Conservation (phyloP, 169 alveolate genomes). For the Plasmodium reichenowi region DNA sequence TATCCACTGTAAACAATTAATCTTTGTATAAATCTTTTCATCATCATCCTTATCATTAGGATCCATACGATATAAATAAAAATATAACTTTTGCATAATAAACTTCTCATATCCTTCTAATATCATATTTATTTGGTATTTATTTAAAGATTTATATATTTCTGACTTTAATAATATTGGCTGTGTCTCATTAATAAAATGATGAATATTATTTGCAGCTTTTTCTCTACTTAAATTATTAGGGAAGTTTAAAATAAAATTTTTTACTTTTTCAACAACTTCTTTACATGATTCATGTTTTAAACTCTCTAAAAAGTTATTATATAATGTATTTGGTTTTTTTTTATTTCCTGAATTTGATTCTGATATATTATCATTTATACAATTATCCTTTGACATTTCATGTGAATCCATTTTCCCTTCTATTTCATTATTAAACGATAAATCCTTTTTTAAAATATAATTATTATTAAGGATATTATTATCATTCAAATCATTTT, state of each 20-base stretch:
- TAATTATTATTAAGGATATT: not conserved
- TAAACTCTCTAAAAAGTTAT: slow-evolving; percentile 83
- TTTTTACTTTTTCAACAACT: slow-evolving; percentile 82
- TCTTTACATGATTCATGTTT: slow-evolving; percentile 86
- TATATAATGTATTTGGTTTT: slow-evolving; percentile 83
- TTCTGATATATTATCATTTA: slow-evolving; percentile 1
- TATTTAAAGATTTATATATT: slow-evolving; percentile 77
- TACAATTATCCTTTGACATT: not conserved
- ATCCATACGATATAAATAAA: slow-evolving; percentile 77
- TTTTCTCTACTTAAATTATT: slow-evolving; percentile 79
- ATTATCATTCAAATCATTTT: not conserved
- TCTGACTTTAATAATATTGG: slow-evolving; percentile 45
- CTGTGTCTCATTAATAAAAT: slow-evolving; percentile 70
- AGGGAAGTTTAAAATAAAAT: slow-evolving; percentile 60
- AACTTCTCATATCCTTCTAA: slow-evolving; percentile 66
- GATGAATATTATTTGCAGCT: slow-evolving; percentile 83
- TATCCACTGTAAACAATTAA: slow-evolving; percentile 82
- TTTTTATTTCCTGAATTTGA: slow-evolving; percentile 15
- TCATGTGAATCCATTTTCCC: not conserved
- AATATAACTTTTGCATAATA: slow-evolving; percentile 81
- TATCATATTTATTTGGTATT: slow-evolving; percentile 54
- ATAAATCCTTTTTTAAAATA: not conserved
- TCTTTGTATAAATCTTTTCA: slow-evolving; percentile 80
- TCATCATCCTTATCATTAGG: slow-evolving; percentile 82
- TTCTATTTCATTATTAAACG: not conserved